Evolutionary conservation across 2,329 filamentous ascomycete genomes (phyloP), one percentile per base, ranked within the genome.

Genomic region (Ophiostoma montium): DNA sequence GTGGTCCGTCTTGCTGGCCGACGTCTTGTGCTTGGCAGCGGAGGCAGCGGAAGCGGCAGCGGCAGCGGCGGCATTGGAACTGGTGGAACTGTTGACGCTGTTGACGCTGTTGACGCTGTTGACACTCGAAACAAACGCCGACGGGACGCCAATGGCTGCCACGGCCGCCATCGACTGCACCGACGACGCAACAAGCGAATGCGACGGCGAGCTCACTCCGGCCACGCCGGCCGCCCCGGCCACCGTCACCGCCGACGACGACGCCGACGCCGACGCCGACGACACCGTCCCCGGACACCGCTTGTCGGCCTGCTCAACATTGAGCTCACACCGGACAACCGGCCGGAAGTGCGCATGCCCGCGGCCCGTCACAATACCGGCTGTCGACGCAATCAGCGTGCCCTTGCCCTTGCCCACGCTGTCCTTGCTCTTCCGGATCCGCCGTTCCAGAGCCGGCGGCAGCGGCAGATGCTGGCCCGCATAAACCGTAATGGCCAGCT

Each of bases 261-360:
- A 31, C 8, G 49, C 13, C 16, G 46, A n/a, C 1, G 41, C 45
- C 6, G n/a, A n/a, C n/a, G n/a, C n/a, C n/a, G n/a, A n/a, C n/a
- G n/a, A n/a, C n/a, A 31, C 35, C 3, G 36, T 5, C 42, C 53
- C 51, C 1, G 52, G 59, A 39, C 52, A 62, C 52, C 55, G 64
- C 55, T 64, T 70, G 52, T 63, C 63, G 8, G 62, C 60, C 52
- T 71, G 84, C 60, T 92, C 87, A 15, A 89, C 78, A 62, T 94
- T 86, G 49, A 95, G 65, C 61, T 92, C 84, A 54, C 82, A 82
- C 61, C 83, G 87, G 57, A 95, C 75, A 52, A 84, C 77, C 2
- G 86, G 86, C 35, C 79, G 77, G 53, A 92, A 76, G 38, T 70
- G 67, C 51, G 69, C 74, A 35, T 52, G 54, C 16, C 57, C 57